Percentiles rank a stretch among this genome's conserved stretches.
Conservation (phyloP, 2,329 filamentous ascomycete genomes). For the Verticillium nubilum region DNA sequence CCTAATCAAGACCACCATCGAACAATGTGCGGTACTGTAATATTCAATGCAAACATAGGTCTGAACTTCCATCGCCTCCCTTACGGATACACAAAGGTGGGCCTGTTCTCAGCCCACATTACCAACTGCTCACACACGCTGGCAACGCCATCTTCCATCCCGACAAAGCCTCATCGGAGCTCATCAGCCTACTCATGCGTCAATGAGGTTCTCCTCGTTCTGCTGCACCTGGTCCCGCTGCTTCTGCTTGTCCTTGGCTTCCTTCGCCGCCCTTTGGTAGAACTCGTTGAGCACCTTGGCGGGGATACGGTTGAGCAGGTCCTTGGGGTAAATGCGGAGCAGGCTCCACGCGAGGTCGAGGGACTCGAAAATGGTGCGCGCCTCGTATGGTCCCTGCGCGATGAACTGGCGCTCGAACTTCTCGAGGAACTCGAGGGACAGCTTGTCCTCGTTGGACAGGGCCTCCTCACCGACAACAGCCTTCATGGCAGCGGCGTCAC, state of each 20-base stretch:
- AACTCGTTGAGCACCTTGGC: conserved; percentile 78
- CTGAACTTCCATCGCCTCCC: neutral
- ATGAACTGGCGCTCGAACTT: conserved; percentile 98
- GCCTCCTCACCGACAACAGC: conserved; percentile 98
- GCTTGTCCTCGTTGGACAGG: conserved; percentile 90
- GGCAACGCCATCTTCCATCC: conserved; percentile 6
- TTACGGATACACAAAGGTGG: conserved; percentile 13
- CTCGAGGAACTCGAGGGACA: conserved; percentile 95
- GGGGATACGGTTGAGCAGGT: conserved; percentile 91
- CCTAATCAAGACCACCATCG: too few relatives aligned
- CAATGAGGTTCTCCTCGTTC: conserved; percentile 55
- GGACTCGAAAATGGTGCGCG: conserved; percentile 85
- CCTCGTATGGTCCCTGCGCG: conserved; percentile 85
- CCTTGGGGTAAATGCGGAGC: conserved; percentile 95
- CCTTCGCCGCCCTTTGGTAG: conserved; percentile 64
- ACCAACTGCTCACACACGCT: conserved; percentile 4
- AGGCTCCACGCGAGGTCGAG: conserved; percentile 95
- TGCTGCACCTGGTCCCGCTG: conserved; percentile 39
- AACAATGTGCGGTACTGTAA: neutral
- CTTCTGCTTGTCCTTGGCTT: conserved; percentile 59
- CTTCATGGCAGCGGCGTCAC: conserved; percentile 98
- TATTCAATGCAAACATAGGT: conserved; percentile 4
- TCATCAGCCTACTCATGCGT: conserved; percentile 36
- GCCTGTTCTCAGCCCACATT: conserved; percentile 5
- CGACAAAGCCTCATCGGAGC: conserved; percentile 9